A percentile compares a stretch with the other conserved stretches of the same genome.
phyloP scores from a whole-genome alignment of 2,329 filamentous ascomycete genomes.

The Fusarium pininemorale region DNA sequence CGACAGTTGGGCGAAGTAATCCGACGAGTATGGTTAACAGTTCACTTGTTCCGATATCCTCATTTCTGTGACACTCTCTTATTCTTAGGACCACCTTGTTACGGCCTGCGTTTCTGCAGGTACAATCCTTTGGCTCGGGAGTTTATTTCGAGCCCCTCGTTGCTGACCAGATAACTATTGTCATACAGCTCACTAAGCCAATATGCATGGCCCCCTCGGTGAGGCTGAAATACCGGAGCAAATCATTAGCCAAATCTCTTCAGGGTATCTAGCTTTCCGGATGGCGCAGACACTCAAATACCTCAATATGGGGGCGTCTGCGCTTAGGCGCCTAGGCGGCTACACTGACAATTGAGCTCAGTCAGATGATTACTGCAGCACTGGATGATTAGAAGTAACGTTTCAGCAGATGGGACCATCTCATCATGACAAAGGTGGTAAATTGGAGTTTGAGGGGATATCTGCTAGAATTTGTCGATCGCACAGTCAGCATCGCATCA shows the following conservation, averaged over 20 bases:
- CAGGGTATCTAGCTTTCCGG: slow-evolving; percentile 2
- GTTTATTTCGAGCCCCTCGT: background rate
- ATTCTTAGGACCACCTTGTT: background rate
- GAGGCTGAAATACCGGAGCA: background rate
- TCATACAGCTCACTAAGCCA: background rate
- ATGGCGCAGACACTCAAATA: slow-evolving; percentile 8
- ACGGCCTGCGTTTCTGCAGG: background rate
- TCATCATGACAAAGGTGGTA: background rate
- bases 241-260: background rate
- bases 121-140: background rate
- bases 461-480: background rate
- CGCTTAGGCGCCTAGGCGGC: slow-evolving; percentile 32
- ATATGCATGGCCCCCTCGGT: background rate
- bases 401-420: slow-evolving; percentile 2
- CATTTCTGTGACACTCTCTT: background rate
- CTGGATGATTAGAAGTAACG: background rate
- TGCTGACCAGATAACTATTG: background rate
- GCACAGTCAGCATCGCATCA: slow-evolving; percentile 13
- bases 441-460: background rate
- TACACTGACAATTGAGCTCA: background rate
- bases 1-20: slow-evolving; percentile 6
- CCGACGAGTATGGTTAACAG: background rate
- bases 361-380: background rate
- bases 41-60: background rate
- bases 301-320: slow-evolving; percentile 10